phyloP scores from a whole-genome alignment of 129 eudicot genomes.

The Artemisia annua region DNA sequence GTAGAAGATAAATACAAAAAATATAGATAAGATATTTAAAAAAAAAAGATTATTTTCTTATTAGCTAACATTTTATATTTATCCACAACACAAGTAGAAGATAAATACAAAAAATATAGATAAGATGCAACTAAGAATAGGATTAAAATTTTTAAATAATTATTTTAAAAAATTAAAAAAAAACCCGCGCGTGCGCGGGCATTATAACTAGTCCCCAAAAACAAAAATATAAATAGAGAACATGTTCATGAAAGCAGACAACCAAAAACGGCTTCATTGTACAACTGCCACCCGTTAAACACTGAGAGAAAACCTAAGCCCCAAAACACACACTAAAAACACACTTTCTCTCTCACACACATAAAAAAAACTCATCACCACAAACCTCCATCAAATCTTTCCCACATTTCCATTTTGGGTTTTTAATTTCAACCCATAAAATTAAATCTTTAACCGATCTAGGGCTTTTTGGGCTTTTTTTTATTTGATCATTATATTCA shows the following conservation, averaged over 20 bases:
- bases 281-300: constrained; percentile 57
- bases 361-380: constrained; percentile 29
- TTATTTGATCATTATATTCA: background rate
- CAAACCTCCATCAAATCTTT: background rate
- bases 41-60: no score
- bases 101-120: no score
- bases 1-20: no score
- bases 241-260: constrained; percentile 25
- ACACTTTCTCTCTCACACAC: background rate
- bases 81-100: no score
- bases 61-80: no score
- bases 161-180: no score
- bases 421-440: constrained; percentile 19
- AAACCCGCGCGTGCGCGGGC: no score
- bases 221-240: background rate
- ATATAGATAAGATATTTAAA: no score
- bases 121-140: no score
- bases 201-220: no score
- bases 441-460: constrained; percentile 22
- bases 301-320: constrained; percentile 24
- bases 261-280: constrained; percentile 40
- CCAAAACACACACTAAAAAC: no score
- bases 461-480: constrained; percentile 22
- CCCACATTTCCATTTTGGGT: constrained; percentile 10
- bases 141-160: no score